Evolutionary conservation across 2,329 filamentous ascomycete genomes (phyloP), one percentile per base, ranked within the genome.

Genomic region (Alternaria sp.): DNA sequence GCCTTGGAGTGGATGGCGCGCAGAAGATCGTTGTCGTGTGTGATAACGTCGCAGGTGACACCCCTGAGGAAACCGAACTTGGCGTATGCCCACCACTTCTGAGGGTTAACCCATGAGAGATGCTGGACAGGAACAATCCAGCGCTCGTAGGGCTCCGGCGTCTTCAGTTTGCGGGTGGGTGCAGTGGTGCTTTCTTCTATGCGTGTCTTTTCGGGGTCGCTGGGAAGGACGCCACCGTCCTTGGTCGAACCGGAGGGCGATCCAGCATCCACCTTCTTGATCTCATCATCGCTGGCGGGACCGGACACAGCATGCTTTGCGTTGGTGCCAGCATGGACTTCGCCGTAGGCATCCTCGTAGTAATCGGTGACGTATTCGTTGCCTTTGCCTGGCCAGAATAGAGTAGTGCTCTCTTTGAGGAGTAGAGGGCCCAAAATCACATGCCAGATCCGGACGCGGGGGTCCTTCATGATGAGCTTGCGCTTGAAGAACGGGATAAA

Each of bases 1-100:
- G 83, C 83, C n/a, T 77, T 76, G 32, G 80, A 73, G 68, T 83
- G 81, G 52, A 79, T 80, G 55, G 71, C 77, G 54, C 70, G 77
- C n/a, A 81, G 79, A 45, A 70, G 71, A 6, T 75, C 76, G 5
- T 79, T 80, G 61, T 81, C 77, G 64, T 82, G 81, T 15, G 74
- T 74, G 44, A 82, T 76, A 40, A 79, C 78, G 65, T 84, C 81
- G 32, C 79, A 77, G 7, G 78, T 82, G 9, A 83, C 80, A 57
- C 82, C 73, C 54, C 81, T 80, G 7, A 83, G 81, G 61, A 86
- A 77, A 9, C 76, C 74, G 28, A 79, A 82, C 64, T 85, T 85
- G 54, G 74, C 65, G 50, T 81, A 83, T 8, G 81, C 82, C 55
- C 68, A 78, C 63, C 74, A 71, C 49, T 71, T 74, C 32, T 71